Evolutionary conservation across 2,329 filamentous ascomycete genomes (phyloP), one percentile per base, ranked within the genome.

Genomic region (Colletotrichum sublineola): DNA sequence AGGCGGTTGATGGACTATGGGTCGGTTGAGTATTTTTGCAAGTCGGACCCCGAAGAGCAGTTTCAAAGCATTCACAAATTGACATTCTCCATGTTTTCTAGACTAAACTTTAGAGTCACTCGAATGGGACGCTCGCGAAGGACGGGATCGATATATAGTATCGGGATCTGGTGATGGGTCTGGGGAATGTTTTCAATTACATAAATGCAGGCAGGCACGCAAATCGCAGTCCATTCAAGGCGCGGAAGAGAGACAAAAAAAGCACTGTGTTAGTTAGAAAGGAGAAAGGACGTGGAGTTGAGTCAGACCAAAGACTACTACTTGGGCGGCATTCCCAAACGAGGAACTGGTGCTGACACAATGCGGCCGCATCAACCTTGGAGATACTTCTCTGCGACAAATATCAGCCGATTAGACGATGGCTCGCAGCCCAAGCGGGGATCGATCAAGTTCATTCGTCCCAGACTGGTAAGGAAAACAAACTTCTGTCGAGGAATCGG

Each of bases 401-500:
- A 20, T n/a, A 38, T 42, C 33, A 6, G 50, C 57, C 15, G 38
- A 46, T 14, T 20, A 2, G 38, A 44, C 33, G 57, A 29, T 40
- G 67, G 40, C 48, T 40, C 36, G 36, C 42, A 44, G 20, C 18
- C 44, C 29, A 55, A 60, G 55, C 55, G 46, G n/a, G 12, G 58
- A 31, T 48, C 5, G 29, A 38, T 2, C 9, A 31, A 46, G n/a
- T 24, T 20, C 1, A 14, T 5, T 58, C 38, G n/a, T 36, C 18
- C 42, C 40, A 61, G 42, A 40, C 18, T 38, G 55, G n/a, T 18
- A 29, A 29, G 61, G 50, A 29, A 68, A 50, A 57, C 64, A 63
- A 71, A 50, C 56, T 71, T 31, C 56, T 68, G 69, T 63, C 58
- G 36, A 68, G 52, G 62, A 68, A 12, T 38, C 58, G 60, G 69